These are phyloP conservation scores for Psidium friedrichsthalianum DNA, from an alignment of 345 rosid species.

Conservation along the genomic window DNA sequence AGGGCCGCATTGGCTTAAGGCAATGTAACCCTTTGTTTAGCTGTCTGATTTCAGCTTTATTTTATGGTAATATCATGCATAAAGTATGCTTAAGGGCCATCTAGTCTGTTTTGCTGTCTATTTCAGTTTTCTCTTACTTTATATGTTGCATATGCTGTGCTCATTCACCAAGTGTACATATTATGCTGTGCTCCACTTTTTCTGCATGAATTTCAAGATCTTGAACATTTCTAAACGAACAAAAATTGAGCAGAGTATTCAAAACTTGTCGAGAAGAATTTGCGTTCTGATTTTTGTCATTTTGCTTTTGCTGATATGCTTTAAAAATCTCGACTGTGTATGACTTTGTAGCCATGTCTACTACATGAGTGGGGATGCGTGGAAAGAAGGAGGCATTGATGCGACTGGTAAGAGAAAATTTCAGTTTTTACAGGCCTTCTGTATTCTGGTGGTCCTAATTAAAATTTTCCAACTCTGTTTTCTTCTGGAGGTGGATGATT, in stretches of 20 bases:
- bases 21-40: neutral
- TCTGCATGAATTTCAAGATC: neutral
- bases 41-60: neutral
- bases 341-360: conserved; percentile 64
- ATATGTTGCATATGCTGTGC: neutral
- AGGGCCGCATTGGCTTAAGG: neutral
- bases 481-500: neutral
- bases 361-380: conserved; percentile 99
- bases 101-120: neutral
- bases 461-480: neutral
- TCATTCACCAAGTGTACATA: neutral
- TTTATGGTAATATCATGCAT: neutral
- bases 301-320: neutral
- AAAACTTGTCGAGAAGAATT: neutral
- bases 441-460: neutral
- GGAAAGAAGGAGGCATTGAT: conserved; percentile 99
- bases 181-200: neutral
- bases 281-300: conserved; percentile 18
- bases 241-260: neutral
- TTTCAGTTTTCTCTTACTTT: neutral
- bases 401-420: conserved; percentile 61
- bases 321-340: neutral
- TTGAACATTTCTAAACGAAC: neutral
- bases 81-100: neutral
- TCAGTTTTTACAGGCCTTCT: neutral